These are phyloP conservation scores for Prunus persica DNA, from an alignment of 306 rosid species.

Conservation along the genomic window Prunus_persica_NCBIv2 NC_034014.1:20565501-20566000, in stretches of 20 bases:
- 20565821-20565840: not conserved
- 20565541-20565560: not conserved
- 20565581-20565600: not conserved
- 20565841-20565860: not conserved
- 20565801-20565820: not conserved
- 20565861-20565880: not conserved
- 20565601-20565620: conserved; percentile 20
- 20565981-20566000: conserved; percentile 85
- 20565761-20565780: not conserved
- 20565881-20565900: not conserved
- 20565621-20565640: conserved; percentile 38
- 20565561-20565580: not conserved
- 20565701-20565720: not conserved
- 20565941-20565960: conserved; percentile 95
- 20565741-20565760: conserved; percentile 25
- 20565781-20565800: not conserved
- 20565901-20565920: conserved; percentile 8
- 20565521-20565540: conserved; percentile 31
- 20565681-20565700: conserved; percentile 15
- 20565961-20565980: conserved; percentile 90
- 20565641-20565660: conserved; percentile 36
- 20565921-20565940: conserved; percentile 91
- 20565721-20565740: conserved; percentile 31
- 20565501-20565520: not conserved
- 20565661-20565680: conserved; percentile 17